phyloP scores from a whole-genome alignment of 2,329 filamentous ascomycete genomes.

The Penicillium concentricum region DNA sequence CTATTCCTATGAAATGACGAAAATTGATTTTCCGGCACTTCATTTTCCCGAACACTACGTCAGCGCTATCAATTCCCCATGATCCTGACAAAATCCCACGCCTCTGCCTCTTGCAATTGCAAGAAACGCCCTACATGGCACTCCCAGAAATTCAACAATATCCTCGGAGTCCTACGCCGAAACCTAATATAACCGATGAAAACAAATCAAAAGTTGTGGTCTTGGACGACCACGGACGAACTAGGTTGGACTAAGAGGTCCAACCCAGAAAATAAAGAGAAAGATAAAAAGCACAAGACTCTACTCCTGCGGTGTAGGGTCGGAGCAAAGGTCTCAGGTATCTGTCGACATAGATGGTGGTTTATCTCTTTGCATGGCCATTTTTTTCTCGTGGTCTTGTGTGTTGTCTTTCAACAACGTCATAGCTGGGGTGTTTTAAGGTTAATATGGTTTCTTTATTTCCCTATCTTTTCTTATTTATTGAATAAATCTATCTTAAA shows the following conservation, averaged over 20 bases:
- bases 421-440: slow-evolving; percentile 10
- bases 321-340: background rate
- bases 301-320: background rate
- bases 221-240: slow-evolving; percentile 2
- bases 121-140: background rate
- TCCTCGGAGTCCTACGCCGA: background rate
- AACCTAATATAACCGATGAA: background rate
- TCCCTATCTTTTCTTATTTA: background rate
- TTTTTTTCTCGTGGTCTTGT: slow-evolving; percentile 1
- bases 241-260: background rate
- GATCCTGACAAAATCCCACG: background rate
- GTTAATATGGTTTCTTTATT: background rate
- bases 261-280: background rate
- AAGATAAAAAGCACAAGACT: background rate
- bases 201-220: background rate
- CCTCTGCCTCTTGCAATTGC: background rate
- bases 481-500: background rate
- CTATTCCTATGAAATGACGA: background rate
- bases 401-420: slow-evolving; percentile 12
- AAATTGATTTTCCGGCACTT: background rate
- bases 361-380: slow-evolving; percentile 6
- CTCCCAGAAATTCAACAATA: slow-evolving; percentile 11
- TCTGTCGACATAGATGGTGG: slow-evolving; percentile 4
- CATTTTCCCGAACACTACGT: background rate
- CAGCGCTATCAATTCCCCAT: background rate